Percentiles rank a stretch among this genome's conserved stretches.
Evolutionary conservation across 179 eudicot species (phyloP).

Genomic region (Beta lomatogona): DNA sequence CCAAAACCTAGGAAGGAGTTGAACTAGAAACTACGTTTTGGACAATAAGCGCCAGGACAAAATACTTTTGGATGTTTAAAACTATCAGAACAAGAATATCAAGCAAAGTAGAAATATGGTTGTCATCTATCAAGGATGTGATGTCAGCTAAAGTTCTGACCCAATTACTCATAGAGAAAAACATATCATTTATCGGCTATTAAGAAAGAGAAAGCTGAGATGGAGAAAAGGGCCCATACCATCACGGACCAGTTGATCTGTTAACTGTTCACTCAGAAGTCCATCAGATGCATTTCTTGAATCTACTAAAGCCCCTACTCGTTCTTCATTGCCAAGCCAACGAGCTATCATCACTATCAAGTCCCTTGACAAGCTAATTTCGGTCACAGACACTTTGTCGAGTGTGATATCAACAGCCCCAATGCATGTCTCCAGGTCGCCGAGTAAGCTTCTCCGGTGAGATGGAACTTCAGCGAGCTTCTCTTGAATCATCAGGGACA

Average conservation of each 20-base stretch:
- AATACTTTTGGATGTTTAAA: not conserved
- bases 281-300: conserved; percentile 43
- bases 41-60: too few species aligned
- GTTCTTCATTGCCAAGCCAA: conserved; percentile 89
- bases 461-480: conserved; percentile 64
- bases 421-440: conserved; percentile 83
- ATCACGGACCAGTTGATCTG: conserved; percentile 87
- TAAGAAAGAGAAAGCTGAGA: not conserved
- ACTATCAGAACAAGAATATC: not conserved
- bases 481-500: conserved; percentile 72
- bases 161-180: not conserved
- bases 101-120: not conserved
- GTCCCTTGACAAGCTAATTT: conserved; percentile 77
- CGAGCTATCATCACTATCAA: conserved; percentile 65
- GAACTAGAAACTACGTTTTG: not conserved
- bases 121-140: too few species aligned
- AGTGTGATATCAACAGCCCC: conserved; percentile 52
- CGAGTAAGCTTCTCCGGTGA: conserved; percentile 67
- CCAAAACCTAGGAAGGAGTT: not conserved
- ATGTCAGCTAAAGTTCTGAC: not conserved
- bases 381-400: conserved; percentile 62
- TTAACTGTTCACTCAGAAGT: conserved; percentile 61
- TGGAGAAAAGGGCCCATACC: conserved; percentile 49
- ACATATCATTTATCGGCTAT: not conserved
- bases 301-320: conserved; percentile 49